Evolutionary conservation across 1,284 basidiomycete species (phyloP).

Genomic region (Leccinum solheimii): DNA sequence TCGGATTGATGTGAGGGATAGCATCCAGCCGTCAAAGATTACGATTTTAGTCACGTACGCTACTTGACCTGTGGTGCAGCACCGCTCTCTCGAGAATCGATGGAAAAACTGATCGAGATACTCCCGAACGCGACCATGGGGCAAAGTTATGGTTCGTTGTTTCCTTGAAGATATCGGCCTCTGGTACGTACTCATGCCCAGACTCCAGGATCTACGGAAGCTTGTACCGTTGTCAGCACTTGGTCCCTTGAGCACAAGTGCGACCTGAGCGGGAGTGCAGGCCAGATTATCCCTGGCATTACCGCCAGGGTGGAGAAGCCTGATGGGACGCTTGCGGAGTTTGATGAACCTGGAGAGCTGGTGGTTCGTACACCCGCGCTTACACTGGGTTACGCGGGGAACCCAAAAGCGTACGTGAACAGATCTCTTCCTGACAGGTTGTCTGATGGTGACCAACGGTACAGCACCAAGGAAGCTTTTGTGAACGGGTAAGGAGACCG

Average conservation of each 20-base stretch:
- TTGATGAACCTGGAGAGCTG: slow-evolving; percentile 69
- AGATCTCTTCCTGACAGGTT: background rate
- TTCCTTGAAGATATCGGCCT: background rate
- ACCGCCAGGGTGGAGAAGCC: slow-evolving; percentile 42
- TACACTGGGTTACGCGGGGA: slow-evolving; percentile 58
- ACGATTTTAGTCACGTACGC: slow-evolving; percentile 53
- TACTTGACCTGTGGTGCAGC: slow-evolving; percentile 60
- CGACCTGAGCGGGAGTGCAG: slow-evolving; percentile 57
- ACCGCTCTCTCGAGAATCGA: slow-evolving; percentile 56
- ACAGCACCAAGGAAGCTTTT: slow-evolving; percentile 54
- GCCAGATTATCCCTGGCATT: slow-evolving; percentile 24
- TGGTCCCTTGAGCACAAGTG: slow-evolving; percentile 41
- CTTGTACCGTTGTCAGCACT: slow-evolving; percentile 39
- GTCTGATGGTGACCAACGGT: slow-evolving; percentile 16
- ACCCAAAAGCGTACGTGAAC: slow-evolving; percentile 58
- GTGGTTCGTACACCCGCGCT: slow-evolving; percentile 60
- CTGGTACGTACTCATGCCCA: background rate
- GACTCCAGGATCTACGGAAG: slow-evolving; percentile 44
- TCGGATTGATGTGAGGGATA: slow-evolving; percentile 28
- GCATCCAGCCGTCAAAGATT: slow-evolving; percentile 55
- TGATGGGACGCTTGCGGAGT: slow-evolving; percentile 58
- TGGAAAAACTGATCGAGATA: slow-evolving; percentile 43
- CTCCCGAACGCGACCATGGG: slow-evolving; percentile 48
- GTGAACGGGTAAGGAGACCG: slow-evolving; percentile 45
- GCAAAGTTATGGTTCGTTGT: slow-evolving; percentile 50